phyloP scores from a whole-genome alignment of 2,329 filamentous ascomycete genomes.

The Didymella arachidicola region DNA sequence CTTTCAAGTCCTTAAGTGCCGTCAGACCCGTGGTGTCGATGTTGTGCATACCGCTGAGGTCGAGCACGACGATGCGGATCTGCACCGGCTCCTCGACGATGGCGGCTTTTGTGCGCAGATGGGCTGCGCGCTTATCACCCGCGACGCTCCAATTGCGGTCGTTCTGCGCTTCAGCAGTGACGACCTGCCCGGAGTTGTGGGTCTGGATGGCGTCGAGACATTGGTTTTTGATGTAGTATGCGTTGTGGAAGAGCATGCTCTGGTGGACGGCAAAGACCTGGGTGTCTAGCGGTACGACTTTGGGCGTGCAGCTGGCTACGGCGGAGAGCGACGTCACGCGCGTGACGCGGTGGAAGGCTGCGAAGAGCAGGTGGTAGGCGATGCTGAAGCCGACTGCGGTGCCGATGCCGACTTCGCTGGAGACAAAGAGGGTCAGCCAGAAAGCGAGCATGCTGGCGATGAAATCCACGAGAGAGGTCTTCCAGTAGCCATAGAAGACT shows the following conservation, averaged over 20 bases:
- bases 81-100: conserved; percentile 52
- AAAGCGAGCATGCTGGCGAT: conserved; percentile 69
- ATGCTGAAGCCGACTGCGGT: conserved; percentile 61
- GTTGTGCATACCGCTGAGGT: conserved; percentile 61
- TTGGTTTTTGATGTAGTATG: conserved; percentile 60
- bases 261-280: conserved; percentile 66
- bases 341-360: conserved; percentile 61
- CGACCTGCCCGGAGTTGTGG: conserved; percentile 53
- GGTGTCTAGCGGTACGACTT: conserved; percentile 55
- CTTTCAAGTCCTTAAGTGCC: conserved; percentile 59
- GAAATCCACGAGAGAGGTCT: conserved; percentile 70
- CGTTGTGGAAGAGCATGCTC: conserved; percentile 68
- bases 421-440: conserved; percentile 69
- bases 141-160: conserved; percentile 65
- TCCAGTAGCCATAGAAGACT: conserved; percentile 70
- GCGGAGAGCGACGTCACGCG: conserved; percentile 30
- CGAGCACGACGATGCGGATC: conserved; percentile 61
- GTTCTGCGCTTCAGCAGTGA: conserved; percentile 45
- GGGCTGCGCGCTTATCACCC: conserved; percentile 57
- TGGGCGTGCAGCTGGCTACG: conserved; percentile 13
- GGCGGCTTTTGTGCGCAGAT: conserved; percentile 54
- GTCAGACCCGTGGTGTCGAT: conserved; percentile 63
- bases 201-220: conserved; percentile 62
- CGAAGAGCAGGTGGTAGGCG: conserved; percentile 63
- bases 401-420: conserved; percentile 67